These are phyloP conservation scores for Goniomonas avonlea DNA, from an alignment of 78 protist species.

Conservation along the genomic window DNA sequence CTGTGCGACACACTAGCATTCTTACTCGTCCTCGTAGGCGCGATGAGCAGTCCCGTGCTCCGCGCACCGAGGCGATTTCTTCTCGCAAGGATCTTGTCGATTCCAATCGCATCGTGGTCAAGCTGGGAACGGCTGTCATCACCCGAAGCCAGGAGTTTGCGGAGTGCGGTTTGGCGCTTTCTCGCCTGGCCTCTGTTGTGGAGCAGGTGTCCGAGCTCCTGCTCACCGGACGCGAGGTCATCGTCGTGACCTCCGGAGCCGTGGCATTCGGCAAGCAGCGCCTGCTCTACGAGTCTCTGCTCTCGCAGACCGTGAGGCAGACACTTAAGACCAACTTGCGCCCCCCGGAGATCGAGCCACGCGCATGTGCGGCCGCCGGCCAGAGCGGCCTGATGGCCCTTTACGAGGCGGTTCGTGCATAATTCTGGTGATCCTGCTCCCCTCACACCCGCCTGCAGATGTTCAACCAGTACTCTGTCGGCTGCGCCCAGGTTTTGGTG, in stretches of 20 bases:
- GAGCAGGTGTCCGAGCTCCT: constrained; percentile 12
- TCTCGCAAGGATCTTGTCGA: too few species aligned
- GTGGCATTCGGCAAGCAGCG: constrained; percentile 22
- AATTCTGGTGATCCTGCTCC: too few species aligned
- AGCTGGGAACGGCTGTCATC: constrained; percentile 11
- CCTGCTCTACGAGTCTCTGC: not conserved
- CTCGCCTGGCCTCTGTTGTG: constrained; percentile 9
- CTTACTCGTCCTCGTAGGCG: too few species aligned
- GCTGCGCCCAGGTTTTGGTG: constrained; percentile 22
- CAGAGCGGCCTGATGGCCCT: constrained; percentile 18
- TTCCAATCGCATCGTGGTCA: not conserved
- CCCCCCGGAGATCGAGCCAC: not conserved
- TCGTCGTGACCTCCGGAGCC: constrained; percentile 22
- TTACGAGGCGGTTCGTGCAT: constrained; percentile 12
- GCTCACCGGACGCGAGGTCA: constrained; percentile 6
- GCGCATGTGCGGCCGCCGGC: constrained; percentile 17
- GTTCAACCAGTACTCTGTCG: constrained; percentile 19
- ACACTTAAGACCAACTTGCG: not conserved
- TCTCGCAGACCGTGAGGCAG: not conserved
- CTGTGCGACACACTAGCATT: too few species aligned
- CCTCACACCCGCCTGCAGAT: too few species aligned
- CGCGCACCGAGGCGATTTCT: too few species aligned
- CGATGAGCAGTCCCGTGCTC: too few species aligned
- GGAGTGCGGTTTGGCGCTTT: constrained; percentile 1
- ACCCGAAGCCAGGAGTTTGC: constrained; percentile 11